Percentiles rank a stretch among this genome's conserved stretches.
Conservation (phyloP, 1,284 basidiomycete genomes). For the Cutaneotrichosporon daszewskae region DNA sequence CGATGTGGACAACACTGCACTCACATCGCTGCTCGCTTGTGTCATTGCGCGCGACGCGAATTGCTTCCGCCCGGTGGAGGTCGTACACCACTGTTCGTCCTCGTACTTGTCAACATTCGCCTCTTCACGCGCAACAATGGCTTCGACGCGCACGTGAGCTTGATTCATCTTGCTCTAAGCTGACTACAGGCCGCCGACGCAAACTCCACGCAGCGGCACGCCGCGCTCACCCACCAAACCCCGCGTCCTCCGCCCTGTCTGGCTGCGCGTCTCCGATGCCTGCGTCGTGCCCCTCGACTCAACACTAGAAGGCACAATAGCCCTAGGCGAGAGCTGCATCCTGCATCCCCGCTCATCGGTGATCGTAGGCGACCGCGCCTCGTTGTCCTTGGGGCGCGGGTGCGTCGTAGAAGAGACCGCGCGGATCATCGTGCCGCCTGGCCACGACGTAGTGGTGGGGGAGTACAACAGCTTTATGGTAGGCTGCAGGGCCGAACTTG, state of each 20-base stretch:
- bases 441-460: constrained; percentile 67
- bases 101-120: not conserved
- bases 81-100: not conserved
- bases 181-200: no score
- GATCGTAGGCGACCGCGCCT: constrained; percentile 67
- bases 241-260: no score
- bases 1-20: not conserved
- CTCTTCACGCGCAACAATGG: not conserved
- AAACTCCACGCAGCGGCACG: no score
- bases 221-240: no score
- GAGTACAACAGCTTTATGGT: constrained; percentile 91
- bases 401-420: constrained; percentile 89
- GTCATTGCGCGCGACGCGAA: not conserved
- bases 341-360: constrained; percentile 92
- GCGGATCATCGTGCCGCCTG: constrained; percentile 75
- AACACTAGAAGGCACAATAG: constrained; percentile 82
- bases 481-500: constrained; percentile 63
- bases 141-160: not conserved
- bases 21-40: not conserved
- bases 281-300: constrained; percentile 73
- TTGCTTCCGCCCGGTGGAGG: constrained; percentile 4
- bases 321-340: constrained; percentile 77
- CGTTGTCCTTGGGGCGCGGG: constrained; percentile 77
- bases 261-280: not conserved
- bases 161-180: no score